Conservation (phyloP, 1,284 basidiomycete genomes). For the Microbotryum intermedium region DNA sequence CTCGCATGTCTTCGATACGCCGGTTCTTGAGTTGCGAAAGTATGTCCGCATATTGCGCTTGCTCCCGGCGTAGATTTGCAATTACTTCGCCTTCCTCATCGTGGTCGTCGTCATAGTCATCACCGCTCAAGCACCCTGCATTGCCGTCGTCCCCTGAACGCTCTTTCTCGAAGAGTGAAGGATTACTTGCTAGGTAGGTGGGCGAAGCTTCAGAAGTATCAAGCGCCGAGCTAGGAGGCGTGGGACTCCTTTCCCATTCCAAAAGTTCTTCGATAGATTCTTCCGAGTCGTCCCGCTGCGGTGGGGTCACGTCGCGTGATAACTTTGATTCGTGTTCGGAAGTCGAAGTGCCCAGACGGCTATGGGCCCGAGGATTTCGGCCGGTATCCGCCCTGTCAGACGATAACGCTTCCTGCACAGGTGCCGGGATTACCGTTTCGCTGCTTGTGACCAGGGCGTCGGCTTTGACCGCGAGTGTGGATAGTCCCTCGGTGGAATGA, state of each 20-base stretch:
- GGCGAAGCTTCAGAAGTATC: not conserved
- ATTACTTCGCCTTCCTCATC: slow-evolving; percentile 31
- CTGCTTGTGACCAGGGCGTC: too few relatives aligned
- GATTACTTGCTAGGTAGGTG: slow-evolving; percentile 15
- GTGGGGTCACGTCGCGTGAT: too few relatives aligned
- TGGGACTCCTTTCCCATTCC: slow-evolving; percentile 21
- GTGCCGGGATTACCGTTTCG: too few relatives aligned
- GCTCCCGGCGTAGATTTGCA: slow-evolving; percentile 8
- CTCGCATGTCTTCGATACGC: slow-evolving; percentile 66
- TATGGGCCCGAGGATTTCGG: too few relatives aligned
- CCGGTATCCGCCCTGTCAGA: too few relatives aligned
- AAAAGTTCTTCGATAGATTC: slow-evolving; percentile 5
- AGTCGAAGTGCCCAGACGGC: too few relatives aligned
- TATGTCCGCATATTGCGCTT: slow-evolving; percentile 67
- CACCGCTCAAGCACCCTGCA: not conserved
- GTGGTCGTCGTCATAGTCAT: slow-evolving; percentile 15
- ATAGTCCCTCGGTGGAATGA: too few relatives aligned
- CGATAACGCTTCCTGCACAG: too few relatives aligned
- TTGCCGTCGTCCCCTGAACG: not conserved
- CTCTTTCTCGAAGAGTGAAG: slow-evolving; percentile 25
- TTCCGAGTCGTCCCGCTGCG: not conserved
- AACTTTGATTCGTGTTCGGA: too few relatives aligned
- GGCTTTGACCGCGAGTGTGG: too few relatives aligned
- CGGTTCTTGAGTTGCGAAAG: slow-evolving; percentile 79
- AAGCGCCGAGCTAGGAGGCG: not conserved